Evolutionary conservation across 2,329 filamentous ascomycete genomes (phyloP).

Genomic region (Phaeophleospora eucalypticola): DNA sequence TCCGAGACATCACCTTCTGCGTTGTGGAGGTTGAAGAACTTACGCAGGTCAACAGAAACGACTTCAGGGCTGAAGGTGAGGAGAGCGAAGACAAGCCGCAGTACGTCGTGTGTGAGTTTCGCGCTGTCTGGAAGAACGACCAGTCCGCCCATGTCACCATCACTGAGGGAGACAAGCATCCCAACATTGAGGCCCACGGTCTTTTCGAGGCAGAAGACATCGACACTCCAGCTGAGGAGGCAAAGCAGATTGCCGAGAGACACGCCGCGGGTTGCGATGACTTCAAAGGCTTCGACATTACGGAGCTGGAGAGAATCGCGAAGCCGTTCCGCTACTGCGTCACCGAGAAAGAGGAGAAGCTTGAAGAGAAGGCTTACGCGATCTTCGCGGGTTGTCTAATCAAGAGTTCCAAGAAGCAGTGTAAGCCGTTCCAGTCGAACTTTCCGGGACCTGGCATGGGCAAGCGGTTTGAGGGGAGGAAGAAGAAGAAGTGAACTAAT

Average conservation of each 20-base stretch:
- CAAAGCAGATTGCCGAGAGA: background rate
- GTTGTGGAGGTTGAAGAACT: background rate
- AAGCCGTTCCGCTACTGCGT: background rate
- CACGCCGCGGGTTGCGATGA: background rate
- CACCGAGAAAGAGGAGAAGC: background rate
- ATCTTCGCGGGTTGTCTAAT: background rate
- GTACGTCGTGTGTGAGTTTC: background rate
- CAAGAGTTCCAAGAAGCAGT: background rate
- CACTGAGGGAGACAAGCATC: background rate
- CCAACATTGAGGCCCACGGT: background rate
- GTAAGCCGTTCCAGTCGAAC: background rate
- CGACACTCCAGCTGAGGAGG: background rate
- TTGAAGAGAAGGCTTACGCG: background rate
- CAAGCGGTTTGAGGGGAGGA: background rate
- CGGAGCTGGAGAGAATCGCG: background rate
- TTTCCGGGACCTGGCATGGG: background rate
- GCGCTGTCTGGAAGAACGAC: background rate
- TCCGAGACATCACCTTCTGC: background rate
- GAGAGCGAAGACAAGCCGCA: background rate
- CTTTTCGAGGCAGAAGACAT: background rate
- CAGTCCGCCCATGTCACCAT: background rate
- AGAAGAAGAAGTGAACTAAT: background rate
- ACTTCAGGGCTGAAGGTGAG: background rate
- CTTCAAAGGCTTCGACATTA: background rate
- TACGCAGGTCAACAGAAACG: background rate